These are phyloP conservation scores for Tolypocladium amazonense DNA, from an alignment of 2,329 filamentous ascomycete species.

Conservation along the genomic window DNA sequence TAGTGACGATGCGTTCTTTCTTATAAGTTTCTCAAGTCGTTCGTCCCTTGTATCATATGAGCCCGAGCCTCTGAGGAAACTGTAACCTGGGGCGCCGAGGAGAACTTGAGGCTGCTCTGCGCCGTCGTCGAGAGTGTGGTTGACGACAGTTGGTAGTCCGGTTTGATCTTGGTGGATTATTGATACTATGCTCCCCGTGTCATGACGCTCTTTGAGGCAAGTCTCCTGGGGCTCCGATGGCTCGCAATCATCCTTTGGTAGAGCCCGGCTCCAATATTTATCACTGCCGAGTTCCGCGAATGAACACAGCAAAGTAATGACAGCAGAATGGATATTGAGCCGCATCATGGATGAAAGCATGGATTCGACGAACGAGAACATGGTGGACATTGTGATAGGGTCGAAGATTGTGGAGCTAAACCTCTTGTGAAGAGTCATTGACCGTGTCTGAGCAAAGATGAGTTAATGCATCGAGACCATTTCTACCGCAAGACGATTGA, in stretches of 20 bases:
- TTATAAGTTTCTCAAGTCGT: not conserved
- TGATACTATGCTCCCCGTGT: not conserved
- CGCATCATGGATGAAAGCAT: not conserved
- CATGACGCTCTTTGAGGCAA: not conserved
- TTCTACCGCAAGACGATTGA: not conserved
- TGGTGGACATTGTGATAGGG: not conserved
- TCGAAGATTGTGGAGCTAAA: not conserved
- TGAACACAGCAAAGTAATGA: not conserved
- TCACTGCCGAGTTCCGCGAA: not conserved
- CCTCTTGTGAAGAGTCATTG: not conserved
- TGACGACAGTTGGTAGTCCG: conserved; percentile 12
- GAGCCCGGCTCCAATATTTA: not conserved
- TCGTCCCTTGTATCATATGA: not conserved
- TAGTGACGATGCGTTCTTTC: not conserved
- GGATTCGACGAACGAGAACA: not conserved
- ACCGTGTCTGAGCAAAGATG: not conserved
- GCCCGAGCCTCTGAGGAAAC: not conserved
- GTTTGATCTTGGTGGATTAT: not conserved
- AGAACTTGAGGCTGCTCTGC: not conserved
- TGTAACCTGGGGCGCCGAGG: not conserved
- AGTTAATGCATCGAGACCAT: not conserved
- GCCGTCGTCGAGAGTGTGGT: not conserved
- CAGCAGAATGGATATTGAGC: not conserved
- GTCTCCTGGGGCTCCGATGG: not conserved
- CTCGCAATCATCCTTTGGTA: not conserved